Conservation (phyloP, 371 early-diverging fungal genomes). For the Syncephalis fuscata region DNA sequence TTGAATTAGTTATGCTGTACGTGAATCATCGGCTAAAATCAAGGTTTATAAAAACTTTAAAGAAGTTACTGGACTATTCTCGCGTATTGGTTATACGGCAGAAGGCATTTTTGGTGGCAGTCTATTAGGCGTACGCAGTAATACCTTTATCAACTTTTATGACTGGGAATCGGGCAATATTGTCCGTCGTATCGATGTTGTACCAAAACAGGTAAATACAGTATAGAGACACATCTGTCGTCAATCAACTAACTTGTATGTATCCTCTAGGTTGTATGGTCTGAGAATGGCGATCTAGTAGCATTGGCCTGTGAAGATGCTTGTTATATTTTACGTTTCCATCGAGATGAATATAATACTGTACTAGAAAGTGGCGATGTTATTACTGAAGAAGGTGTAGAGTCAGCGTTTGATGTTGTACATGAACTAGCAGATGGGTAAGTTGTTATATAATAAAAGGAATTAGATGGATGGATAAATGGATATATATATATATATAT, state of each 20-base stretch:
- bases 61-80: slow-evolving; percentile 50
- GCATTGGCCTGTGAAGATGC: slow-evolving; percentile 83
- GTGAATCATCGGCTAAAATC: slow-evolving; percentile 72
- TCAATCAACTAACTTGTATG: neutral
- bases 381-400: slow-evolving; percentile 84
- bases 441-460: too few species aligned
- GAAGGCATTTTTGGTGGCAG: slow-evolving; percentile 92
- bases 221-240: too few species aligned
- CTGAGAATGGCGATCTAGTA: slow-evolving; percentile 81
- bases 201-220: slow-evolving; percentile 47
- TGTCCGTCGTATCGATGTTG: slow-evolving; percentile 89
- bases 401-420: slow-evolving; percentile 90
- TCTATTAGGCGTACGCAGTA: slow-evolving; percentile 74
- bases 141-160: slow-evolving; percentile 77
- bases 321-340: slow-evolving; percentile 83
- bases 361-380: slow-evolving; percentile 55
- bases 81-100: slow-evolving; percentile 56
- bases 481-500: neutral
- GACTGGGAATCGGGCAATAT: slow-evolving; percentile 90
- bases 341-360: slow-evolving; percentile 64
- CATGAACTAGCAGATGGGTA: slow-evolving; percentile 72
- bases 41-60: slow-evolving; percentile 87
- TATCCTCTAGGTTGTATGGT: slow-evolving; percentile 57
- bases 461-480: too few species aligned
- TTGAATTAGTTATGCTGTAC: slow-evolving; percentile 65